Percentiles rank a stretch among this genome's conserved stretches.
Evolutionary conservation across 805 yeast genomes (phyloP).

Genomic region (Starmerella kuoi): DNA sequence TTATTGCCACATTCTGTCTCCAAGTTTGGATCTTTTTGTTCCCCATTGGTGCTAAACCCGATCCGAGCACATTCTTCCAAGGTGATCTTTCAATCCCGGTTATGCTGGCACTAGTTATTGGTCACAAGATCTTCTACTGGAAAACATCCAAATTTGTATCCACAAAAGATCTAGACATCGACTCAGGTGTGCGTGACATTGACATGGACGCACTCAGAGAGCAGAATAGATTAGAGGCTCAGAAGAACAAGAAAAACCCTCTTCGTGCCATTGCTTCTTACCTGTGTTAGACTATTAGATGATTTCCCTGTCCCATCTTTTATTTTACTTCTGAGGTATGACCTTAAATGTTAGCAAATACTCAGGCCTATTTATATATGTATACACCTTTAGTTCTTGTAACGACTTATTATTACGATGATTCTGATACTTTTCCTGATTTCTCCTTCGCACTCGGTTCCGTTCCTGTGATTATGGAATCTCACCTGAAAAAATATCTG

Average conservation of each 20-base stretch:
- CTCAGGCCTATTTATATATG: too few species aligned
- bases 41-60: conserved; percentile 39
- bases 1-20: conserved; percentile 50
- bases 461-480: too few species aligned
- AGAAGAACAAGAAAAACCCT: conserved; percentile 28
- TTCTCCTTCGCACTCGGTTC: too few species aligned
- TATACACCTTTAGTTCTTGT: too few species aligned
- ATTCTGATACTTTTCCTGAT: too few species aligned
- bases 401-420: too few species aligned
- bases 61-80: conserved; percentile 26
- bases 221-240: conserved; percentile 35
- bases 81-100: conserved; percentile 37
- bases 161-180: conserved; percentile 43
- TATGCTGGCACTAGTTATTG: conserved; percentile 15
- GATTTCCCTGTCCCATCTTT: neutral
- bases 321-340: neutral
- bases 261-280: conserved; percentile 10
- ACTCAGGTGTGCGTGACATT: conserved; percentile 48
- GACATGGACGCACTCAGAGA: conserved; percentile 43
- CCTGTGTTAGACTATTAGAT: conserved; percentile 10
- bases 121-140: conserved; percentile 25
- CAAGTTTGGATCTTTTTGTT: conserved; percentile 74
- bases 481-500: too few species aligned
- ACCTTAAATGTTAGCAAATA: too few species aligned
- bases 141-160: conserved; percentile 33